These are phyloP conservation scores for Pleurotus cornucopiae DNA, from an alignment of 768 basidiomycete species.

Conservation along the genomic window DNA sequence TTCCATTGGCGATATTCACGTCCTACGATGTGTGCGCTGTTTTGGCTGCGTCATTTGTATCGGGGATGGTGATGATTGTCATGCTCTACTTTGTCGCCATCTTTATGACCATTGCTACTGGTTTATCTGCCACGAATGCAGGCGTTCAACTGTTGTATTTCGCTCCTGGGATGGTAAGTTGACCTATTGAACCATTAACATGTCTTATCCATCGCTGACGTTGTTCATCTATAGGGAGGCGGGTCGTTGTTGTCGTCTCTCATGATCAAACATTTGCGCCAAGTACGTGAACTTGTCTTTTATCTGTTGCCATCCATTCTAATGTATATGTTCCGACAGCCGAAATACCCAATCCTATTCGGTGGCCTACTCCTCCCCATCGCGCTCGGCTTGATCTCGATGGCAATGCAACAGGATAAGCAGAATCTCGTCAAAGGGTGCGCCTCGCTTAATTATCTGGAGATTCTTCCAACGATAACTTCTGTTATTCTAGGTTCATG, in stretches of 20 bases:
- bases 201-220: not conserved
- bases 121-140: conserved; percentile 30
- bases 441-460: conserved; percentile 11
- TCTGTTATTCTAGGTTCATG: conserved; percentile 30
- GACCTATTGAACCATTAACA: not conserved
- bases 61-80: conserved; percentile 45
- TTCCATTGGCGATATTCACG: conserved; percentile 42
- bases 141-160: conserved; percentile 51
- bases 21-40: conserved; percentile 35
- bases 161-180: conserved; percentile 41
- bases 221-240: conserved; percentile 23
- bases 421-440: conserved; percentile 31
- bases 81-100: conserved; percentile 54
- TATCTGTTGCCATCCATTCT: not conserved
- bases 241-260: conserved; percentile 30
- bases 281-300: conserved; percentile 14
- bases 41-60: conserved; percentile 32
- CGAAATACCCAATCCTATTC: conserved; percentile 35
- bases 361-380: conserved; percentile 33
- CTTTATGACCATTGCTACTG: conserved; percentile 44
- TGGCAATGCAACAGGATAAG: conserved; percentile 33
- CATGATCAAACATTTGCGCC: conserved; percentile 29
- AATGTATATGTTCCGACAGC: conserved; percentile 12
- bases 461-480: not conserved
- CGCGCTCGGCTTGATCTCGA: conserved; percentile 38